Base-by-base conservation (phyloP, 495 filamentous ascomycete genomes). In the Neurospora tetraspora region DNA sequence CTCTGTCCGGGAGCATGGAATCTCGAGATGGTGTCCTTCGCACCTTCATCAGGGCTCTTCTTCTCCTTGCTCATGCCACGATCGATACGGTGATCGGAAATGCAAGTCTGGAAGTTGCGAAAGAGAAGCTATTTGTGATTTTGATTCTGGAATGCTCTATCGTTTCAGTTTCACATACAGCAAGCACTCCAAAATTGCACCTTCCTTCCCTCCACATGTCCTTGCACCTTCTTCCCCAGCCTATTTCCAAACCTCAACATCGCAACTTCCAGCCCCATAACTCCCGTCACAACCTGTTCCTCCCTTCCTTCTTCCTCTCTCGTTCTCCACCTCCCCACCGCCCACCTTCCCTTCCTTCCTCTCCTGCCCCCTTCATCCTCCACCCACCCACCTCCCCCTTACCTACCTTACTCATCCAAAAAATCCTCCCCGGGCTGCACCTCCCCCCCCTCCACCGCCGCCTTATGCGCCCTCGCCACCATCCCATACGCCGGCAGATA, bases 401-500 rank as follows among this genome's bases (percentile, higher is more conserved):
- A 39, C 2, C 39, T 14, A 3, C 31, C 23, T 73, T 42, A 77
- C 12, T 37, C 40, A 72, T 80, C 78, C 42, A 83, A 71, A 1
- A 69, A 16, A n/a, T 77, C 76, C 82, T 88, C 80, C 5, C 86
- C 86, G 2, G 85, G 81, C 8, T 86, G 61, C 12, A 88, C 39
- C 4, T 77, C 81, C 3, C 86, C 85, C 9, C 83, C 83, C 11
- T 76, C 40, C 39, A 82, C 74, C 11, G 87, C 86, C 20, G 80
- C 81, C 0, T 71, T 74, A 75, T 88, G 84, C 7, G 76, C 81
- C 36, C 85, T 80, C 3, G 85, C 84, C 10, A 88, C 75, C 75
- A 82, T 81, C 14, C 80, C 83, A 43, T 86, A 86, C 16, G 79
- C 79, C 3, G 85, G 81, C 73, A 84, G 71, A 71, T 84, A 88